Evolutionary conservation across 345 rosid species (phyloP).

Genomic region (Linum trigynum): DNA sequence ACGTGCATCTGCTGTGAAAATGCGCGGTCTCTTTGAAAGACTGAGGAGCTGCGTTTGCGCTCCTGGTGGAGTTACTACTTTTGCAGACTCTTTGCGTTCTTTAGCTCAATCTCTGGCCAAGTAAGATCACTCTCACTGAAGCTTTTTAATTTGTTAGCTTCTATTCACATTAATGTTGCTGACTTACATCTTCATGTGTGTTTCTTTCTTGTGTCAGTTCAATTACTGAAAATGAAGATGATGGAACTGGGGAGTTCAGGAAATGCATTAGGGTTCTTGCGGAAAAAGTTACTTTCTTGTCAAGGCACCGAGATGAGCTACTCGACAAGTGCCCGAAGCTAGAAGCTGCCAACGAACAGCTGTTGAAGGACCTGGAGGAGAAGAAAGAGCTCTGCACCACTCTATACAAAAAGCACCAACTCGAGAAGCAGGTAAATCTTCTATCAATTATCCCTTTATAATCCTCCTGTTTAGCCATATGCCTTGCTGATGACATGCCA

Average conservation of each 20-base stretch:
- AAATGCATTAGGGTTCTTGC: slow-evolving; percentile 67
- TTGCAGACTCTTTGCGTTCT: slow-evolving; percentile 66
- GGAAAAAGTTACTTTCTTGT: slow-evolving; percentile 71
- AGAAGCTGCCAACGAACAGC: slow-evolving; percentile 62
- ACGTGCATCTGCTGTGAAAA: slow-evolving; percentile 83
- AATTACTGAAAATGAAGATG: slow-evolving; percentile 60
- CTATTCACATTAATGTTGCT: neutral
- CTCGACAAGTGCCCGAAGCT: slow-evolving; percentile 58
- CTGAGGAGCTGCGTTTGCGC: slow-evolving; percentile 52
- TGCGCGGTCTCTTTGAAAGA: slow-evolving; percentile 78
- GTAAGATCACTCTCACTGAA: slow-evolving; percentile 34
- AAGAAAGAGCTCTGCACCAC: slow-evolving; percentile 72
- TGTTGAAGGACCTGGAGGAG: slow-evolving; percentile 68
- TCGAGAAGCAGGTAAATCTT: slow-evolving; percentile 77
- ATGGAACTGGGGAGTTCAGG: slow-evolving; percentile 56
- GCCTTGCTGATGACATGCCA: neutral
- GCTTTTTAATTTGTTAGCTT: slow-evolving; percentile 1
- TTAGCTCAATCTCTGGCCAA: slow-evolving; percentile 85
- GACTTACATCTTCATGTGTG: neutral
- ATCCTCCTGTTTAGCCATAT: neutral
- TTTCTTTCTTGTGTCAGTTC: slow-evolving; percentile 42
- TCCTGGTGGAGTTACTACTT: slow-evolving; percentile 55
- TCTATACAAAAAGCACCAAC: slow-evolving; percentile 76
- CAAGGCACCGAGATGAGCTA: slow-evolving; percentile 63
- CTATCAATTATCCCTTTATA: neutral